Evolutionary conservation across 768 basidiomycete genomes (phyloP).

Genomic region (Pisolithus microcarpus): DNA sequence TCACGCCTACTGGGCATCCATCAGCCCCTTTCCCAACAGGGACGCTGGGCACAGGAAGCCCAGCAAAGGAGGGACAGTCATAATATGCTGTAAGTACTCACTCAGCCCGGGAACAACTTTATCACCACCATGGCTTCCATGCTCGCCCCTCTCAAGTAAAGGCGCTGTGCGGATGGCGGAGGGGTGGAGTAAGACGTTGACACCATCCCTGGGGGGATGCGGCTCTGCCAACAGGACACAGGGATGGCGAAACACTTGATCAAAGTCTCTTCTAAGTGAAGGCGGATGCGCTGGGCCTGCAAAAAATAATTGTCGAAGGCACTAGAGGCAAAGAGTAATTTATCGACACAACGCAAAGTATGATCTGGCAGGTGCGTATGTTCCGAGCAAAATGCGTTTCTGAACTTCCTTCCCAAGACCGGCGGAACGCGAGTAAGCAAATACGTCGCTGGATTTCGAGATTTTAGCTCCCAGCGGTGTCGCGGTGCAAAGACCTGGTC

Average conservation of each 20-base stretch:
- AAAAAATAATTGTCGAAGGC: too few relatives aligned
- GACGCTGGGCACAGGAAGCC: too few relatives aligned
- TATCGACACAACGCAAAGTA: too few relatives aligned
- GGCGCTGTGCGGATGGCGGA: too few relatives aligned
- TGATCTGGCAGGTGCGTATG: too few relatives aligned
- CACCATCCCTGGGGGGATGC: conserved; percentile 10
- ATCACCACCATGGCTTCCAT: conserved; percentile 2
- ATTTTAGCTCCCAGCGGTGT: conserved; percentile 36
- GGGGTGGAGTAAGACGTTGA: conserved; percentile 82
- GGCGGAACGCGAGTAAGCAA: conserved; percentile 56
- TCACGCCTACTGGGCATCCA: conserved; percentile 80
- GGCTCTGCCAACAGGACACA: conserved; percentile 32
- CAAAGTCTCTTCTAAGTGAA: too few relatives aligned
- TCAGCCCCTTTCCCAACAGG: conserved; percentile 42
- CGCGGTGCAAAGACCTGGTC: conserved; percentile 43
- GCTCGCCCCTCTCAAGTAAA: conserved; percentile 27
- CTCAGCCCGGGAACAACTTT: conserved; percentile 27
- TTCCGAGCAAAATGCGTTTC: too few relatives aligned
- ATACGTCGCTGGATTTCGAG: conserved; percentile 47
- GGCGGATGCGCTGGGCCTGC: too few relatives aligned
- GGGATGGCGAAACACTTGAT: conserved; percentile 51
- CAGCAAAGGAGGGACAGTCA: too few relatives aligned
- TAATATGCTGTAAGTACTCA: conserved; percentile 82
- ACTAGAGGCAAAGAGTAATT: too few relatives aligned
- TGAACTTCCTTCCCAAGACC: conserved; percentile 39